Base-by-base conservation (phyloP, 2,329 filamentous ascomycete genomes). In the Apiospora marii region DNA sequence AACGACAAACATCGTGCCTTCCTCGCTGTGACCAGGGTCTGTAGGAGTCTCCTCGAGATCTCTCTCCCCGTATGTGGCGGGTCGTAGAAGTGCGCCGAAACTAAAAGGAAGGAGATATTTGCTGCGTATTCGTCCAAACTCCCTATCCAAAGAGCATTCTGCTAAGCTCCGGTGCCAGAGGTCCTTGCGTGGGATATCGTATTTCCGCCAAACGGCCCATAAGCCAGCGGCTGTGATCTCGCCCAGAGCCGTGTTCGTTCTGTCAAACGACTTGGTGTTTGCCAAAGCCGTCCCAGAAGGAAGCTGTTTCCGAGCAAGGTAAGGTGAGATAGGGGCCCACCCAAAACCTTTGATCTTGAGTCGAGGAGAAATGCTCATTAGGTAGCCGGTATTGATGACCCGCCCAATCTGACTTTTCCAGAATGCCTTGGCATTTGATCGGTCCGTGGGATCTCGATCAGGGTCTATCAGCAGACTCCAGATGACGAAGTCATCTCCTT, bases 391-490 rank as follows among this genome's bases (percentile, higher is more conserved):
- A 10, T 41, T 30, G 58, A 64, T 30, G 14, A 0, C 2, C 4
- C 58, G 27, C 14, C 58, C 58, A 14, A 16, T 64, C 37, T 64
- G 58, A n/a, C 27, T n/a, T 41, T 8, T 41, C 58, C 58, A 64
- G 58, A 64, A 64, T 30, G 58, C 27, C 58, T 41, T 24, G 19
- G 58, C 58, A 30, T 19, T 27, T 4, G 58, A 64, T 2, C 46
- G 19, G 46, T 22, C 46, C 14, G 58, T 30, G 0, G 58, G 58
- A 6, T 30, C n/a, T 41, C 37, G 14, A 19, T 64, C 58, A 30
- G 58, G 58, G 10, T 41, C 58, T 30, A 64, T 30, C 14, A 64
- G n/a, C 3, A 64, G n/a, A n/a, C 58, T 64, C 58, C 58, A 64
- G 19, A 64, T 64, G 27, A 64, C n/a, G 58, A 64, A 64, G 6